These are phyloP conservation scores for Phaeomoniella chlamydospora DNA, from an alignment of 2,329 filamentous ascomycete species.

Conservation along the genomic window DNA sequence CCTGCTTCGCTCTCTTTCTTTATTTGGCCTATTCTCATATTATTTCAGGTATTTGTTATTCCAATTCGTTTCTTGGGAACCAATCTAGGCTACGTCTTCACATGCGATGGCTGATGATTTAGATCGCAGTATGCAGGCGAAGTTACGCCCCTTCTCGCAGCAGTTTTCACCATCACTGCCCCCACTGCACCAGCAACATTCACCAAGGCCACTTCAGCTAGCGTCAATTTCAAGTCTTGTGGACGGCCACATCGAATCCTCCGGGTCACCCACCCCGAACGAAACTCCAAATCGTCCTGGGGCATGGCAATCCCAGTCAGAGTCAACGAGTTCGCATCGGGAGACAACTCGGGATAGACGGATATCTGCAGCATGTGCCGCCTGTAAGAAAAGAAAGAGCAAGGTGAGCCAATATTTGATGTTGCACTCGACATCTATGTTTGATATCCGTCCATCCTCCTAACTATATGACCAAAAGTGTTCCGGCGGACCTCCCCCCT, in stretches of 20 bases:
- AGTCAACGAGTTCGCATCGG: background rate
- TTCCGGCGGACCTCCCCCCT: constrained; percentile 9
- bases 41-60: too few species aligned
- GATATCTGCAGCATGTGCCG: background rate
- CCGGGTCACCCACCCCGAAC: background rate
- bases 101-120: too few species aligned
- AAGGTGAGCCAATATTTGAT: too few species aligned
- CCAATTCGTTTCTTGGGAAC: too few species aligned
- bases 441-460: too few species aligned
- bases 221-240: background rate
- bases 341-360: background rate
- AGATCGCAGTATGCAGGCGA: too few species aligned
- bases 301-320: background rate
- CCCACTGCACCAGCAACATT: too few species aligned
- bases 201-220: background rate
- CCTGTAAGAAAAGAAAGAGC: background rate
- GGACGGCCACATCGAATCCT: background rate
- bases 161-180: too few species aligned
- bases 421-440: background rate
- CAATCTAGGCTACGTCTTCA: too few species aligned
- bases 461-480: constrained; percentile 4
- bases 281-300: background rate
- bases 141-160: too few species aligned
- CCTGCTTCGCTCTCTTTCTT: too few species aligned
- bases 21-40: too few species aligned